Evolutionary conservation across 2,329 filamentous ascomycete genomes (phyloP).

Genomic region (Phaeosphaeriaceae sp.): DNA sequence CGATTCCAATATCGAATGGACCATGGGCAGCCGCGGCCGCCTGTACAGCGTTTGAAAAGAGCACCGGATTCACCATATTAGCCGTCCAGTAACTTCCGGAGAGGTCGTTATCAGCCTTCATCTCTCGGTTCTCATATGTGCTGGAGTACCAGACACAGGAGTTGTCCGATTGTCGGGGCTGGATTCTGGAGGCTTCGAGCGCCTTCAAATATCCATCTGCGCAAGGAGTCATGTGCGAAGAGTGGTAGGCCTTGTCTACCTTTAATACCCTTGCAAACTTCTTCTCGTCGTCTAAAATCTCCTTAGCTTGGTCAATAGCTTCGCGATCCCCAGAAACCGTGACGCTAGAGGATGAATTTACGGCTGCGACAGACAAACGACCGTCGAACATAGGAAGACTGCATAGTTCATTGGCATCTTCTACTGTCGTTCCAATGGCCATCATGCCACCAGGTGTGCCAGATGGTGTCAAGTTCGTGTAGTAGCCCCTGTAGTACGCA

Average conservation of each 20-base stretch:
- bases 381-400: background rate
- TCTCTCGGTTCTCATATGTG: no score
- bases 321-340: constrained; percentile 20
- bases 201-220: constrained; percentile 7
- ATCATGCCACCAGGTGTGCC: constrained; percentile 9
- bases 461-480: no score
- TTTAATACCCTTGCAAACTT: constrained; percentile 10
- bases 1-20: constrained; percentile 30
- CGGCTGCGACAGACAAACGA: constrained; percentile 14
- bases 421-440: constrained; percentile 5
- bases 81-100: constrained; percentile 6
- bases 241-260: constrained; percentile 56
- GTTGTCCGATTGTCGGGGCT: background rate
- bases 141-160: constrained; percentile 8
- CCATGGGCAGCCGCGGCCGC: background rate
- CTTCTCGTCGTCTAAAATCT: background rate
- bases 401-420: constrained; percentile 4
- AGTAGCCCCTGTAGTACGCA: constrained; percentile 33
- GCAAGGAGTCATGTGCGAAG: constrained; percentile 10
- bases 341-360: constrained; percentile 17
- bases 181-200: constrained; percentile 3
- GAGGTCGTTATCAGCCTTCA: no score
- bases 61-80: constrained; percentile 11
- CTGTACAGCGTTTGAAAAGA: constrained; percentile 4
- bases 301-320: background rate